Evolutionary conservation across 2,329 filamentous ascomycete genomes (phyloP).

Genomic region (Penicillium sp.): DNA sequence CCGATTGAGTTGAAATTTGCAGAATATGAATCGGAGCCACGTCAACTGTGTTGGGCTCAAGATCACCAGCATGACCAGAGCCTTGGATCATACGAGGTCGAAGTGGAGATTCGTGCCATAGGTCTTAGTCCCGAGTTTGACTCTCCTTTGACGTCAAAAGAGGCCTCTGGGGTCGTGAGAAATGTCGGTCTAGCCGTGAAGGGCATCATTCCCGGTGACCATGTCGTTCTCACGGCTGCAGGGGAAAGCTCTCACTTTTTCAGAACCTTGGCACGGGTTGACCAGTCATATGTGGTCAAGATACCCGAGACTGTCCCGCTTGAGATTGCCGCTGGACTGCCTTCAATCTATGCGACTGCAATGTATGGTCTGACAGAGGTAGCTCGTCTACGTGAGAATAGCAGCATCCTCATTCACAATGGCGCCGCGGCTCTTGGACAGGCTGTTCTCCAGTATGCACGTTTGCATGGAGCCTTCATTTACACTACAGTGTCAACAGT

Average conservation of each 20-base stretch:
- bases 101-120: slow-evolving; percentile 13
- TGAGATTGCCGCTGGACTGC: slow-evolving; percentile 11
- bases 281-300: slow-evolving; percentile 2
- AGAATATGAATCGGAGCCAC: neutral
- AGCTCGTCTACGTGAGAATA: slow-evolving; percentile 1
- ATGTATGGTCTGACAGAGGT: slow-evolving; percentile 12
- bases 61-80: slow-evolving; percentile 1
- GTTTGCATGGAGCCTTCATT: slow-evolving; percentile 8
- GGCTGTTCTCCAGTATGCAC: slow-evolving; percentile 27
- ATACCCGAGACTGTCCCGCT: slow-evolving; percentile 9
- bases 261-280: slow-evolving; percentile 8
- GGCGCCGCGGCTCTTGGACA: slow-evolving; percentile 18
- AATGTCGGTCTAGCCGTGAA: slow-evolving; percentile 7
- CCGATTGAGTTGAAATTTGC: slow-evolving; percentile 6
- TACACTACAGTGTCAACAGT: slow-evolving; percentile 16
- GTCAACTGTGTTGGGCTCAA: slow-evolving; percentile 6
- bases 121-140: slow-evolving; percentile 5
- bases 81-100: slow-evolving; percentile 4
- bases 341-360: slow-evolving; percentile 8
- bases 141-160: neutral
- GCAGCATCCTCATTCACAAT: slow-evolving; percentile 22
- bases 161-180: slow-evolving; percentile 16
- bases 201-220: slow-evolving; percentile 6
- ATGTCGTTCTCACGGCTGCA: slow-evolving; percentile 8
- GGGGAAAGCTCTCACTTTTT: neutral